Base-by-base conservation (phyloP, 2,329 filamentous ascomycete species). In the Fusarium sp. region DNA sequence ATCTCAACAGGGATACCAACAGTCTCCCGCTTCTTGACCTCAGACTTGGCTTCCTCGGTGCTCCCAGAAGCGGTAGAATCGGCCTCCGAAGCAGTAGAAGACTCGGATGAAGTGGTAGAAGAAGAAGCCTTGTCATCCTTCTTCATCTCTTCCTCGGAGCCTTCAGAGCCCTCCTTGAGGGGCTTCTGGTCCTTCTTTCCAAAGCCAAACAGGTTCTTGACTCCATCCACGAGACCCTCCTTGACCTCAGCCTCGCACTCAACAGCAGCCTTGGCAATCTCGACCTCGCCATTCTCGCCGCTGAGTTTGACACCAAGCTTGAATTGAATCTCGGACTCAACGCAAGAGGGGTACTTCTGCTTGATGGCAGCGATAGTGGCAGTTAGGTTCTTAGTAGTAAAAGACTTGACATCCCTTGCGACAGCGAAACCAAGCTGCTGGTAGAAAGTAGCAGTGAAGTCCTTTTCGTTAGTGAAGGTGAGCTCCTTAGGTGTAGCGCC, bases 121-220 rank as follows among this genome's bases (percentile, higher is more conserved):
- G 71, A 49, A 11, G 74, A 73, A 13, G 73, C 66, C 29, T 53
- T 77, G 45, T 79, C 80, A 20, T 84, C 81, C 43, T 85, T 81
- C 43, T 85, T 81, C 31, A 81, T 72, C 18, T 79, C 75, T 54
- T 84, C 82, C 37, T 76, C 72, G 2, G 75, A 75, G 6, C 72
- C 74, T 29, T 77, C 73, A 78, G 55, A 71, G 27, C 80, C 78
- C 6, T 77, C 83, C 21, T 82, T 84, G 45, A 90, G 91, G 47
- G 90, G 91, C 60, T 87, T 85, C 33, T 97, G 76, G 31, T 91
- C 91, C 80, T 97, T 97, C 74, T 92, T 92, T 25, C 95, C 96
- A 76, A 98, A 94, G 8, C 96, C 96, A 76, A 99, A 96, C 66
- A 97, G 87, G 68, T 94, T 96, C 85, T 99, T 99, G 69, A 98